These are phyloP conservation scores for Geranium brycei DNA, from an alignment of 345 rosid species.

Conservation along the genomic window DNA sequence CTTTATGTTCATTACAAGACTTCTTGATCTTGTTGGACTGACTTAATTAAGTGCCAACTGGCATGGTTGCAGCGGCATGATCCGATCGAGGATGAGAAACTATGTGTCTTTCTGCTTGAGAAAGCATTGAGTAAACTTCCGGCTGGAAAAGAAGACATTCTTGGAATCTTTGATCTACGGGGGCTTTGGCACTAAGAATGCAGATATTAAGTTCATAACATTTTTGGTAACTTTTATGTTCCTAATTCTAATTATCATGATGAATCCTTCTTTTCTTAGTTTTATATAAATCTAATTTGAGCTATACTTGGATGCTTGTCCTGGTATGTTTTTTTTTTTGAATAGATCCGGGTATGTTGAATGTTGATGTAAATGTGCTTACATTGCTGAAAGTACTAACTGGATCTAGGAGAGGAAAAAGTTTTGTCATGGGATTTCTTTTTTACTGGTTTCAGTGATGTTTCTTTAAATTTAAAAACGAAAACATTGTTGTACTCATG, in stretches of 20 bases:
- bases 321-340: too few relatives aligned
- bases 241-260: slow-evolving; percentile 1
- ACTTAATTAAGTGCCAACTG: slow-evolving; percentile 3
- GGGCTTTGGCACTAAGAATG: slow-evolving; percentile 49
- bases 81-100: slow-evolving; percentile 58
- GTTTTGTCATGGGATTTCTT: background rate
- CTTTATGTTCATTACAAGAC: background rate
- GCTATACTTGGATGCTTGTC: background rate
- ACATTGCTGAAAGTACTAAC: background rate
- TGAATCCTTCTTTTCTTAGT: background rate
- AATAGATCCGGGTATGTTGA: too few relatives aligned
- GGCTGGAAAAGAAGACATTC: slow-evolving; percentile 55
- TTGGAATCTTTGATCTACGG: slow-evolving; percentile 69
- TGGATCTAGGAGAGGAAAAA: too few relatives aligned
- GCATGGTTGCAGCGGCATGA: slow-evolving; percentile 43
- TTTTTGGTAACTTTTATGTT: slow-evolving; percentile 46
- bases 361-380: background rate
- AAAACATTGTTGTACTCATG: too few relatives aligned
- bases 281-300: too few relatives aligned
- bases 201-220: slow-evolving; percentile 60
- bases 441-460: background rate
- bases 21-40: slow-evolving; percentile 1
- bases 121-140: slow-evolving; percentile 71
- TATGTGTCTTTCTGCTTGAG: slow-evolving; percentile 60
- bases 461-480: too few relatives aligned